Base-by-base conservation (phyloP, 306 rosid species). In the Crotalaria pallida region DNA sequence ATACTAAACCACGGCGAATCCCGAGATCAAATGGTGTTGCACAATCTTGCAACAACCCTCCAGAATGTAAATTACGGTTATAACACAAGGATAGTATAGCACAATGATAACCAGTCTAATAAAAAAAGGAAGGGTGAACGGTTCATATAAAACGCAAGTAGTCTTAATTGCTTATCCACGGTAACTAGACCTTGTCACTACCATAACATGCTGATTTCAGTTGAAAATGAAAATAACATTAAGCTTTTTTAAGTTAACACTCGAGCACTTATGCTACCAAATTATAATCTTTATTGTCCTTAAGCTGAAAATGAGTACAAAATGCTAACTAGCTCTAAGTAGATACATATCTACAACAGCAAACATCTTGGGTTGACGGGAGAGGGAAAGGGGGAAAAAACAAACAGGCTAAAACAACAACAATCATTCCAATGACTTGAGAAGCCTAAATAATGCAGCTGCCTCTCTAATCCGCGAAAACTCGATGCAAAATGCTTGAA, bases 391-490 rank as follows among this genome's bases (percentile, higher is more conserved):
- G 1, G 15, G 31, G 21, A 2, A 3, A 3, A 73, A 68, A 17
- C 36, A 62, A 41, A 61, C 55, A 16, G 27, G 38, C 64, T 47
- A 63, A 69, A 58, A 41, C 47, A 60, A 41, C 47, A 60, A 31
- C 40, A 63, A 34, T 81, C 86, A 89, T 82, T 92, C 96, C 92
- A 86, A 79, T 5, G 96, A 78, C 70, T 92, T 92, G 52, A 92
- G 96, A 72, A 89, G 98, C 90, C 96, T 89, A 78, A 89, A 92
- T 5, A 92, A 87, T 13, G 96, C 74, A 10, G 96, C 89, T 10
- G 98, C 98, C 83, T 92, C 96, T 67, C 98, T 88, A 72, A 92
- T 92, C 76, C 98, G 88, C 5, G 92, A 86, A 76, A 92, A 92
- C 72, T 92, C 96, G 5, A 92, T 89, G 86, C 98, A 92, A 81